phyloP scores from a whole-genome alignment of 768 basidiomycete species.

The Leccinum ochraceum region DNA sequence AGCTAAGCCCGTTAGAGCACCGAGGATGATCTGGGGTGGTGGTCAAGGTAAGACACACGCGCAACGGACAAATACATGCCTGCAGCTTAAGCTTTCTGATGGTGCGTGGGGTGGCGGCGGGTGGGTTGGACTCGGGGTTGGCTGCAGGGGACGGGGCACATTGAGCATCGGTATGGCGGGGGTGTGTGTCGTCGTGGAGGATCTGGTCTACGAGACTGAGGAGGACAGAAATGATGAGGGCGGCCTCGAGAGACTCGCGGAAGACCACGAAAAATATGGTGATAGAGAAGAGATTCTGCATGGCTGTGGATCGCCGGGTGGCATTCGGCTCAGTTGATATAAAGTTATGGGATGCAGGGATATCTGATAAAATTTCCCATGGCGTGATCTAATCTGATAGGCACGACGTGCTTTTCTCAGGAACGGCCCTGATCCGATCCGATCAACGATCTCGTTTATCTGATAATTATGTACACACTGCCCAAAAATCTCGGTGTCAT shows the following conservation, averaged over 20 bases:
- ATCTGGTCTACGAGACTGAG: constrained; percentile 91
- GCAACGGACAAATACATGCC: constrained; percentile 32
- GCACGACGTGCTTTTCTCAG: not conserved
- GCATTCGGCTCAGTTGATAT: not conserved
- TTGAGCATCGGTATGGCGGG: not conserved
- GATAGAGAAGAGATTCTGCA: constrained; percentile 72
- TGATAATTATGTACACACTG: constrained; percentile 1
- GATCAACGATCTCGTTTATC: constrained; percentile 5
- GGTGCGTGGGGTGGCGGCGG: constrained; percentile 42
- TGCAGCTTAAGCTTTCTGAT: constrained; percentile 72
- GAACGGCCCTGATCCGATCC: not conserved
- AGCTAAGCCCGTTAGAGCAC: constrained; percentile 71
- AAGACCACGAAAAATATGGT: constrained; percentile 98
- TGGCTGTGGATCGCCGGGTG: not conserved
- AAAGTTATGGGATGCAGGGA: not conserved
- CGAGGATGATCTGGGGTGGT: constrained; percentile 66
- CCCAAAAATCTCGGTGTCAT: not conserved
- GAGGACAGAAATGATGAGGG: constrained; percentile 90
- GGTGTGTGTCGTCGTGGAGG: constrained; percentile 37
- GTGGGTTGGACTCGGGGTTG: constrained; percentile 29
- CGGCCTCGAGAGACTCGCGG: constrained; percentile 90
- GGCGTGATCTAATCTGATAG: constrained; percentile 5
- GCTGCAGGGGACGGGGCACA: not conserved
- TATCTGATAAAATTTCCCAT: constrained; percentile 8
- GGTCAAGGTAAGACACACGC: not conserved